Conservation (phyloP, 805 yeast genomes). For the Candida qinlingensis region DNA sequence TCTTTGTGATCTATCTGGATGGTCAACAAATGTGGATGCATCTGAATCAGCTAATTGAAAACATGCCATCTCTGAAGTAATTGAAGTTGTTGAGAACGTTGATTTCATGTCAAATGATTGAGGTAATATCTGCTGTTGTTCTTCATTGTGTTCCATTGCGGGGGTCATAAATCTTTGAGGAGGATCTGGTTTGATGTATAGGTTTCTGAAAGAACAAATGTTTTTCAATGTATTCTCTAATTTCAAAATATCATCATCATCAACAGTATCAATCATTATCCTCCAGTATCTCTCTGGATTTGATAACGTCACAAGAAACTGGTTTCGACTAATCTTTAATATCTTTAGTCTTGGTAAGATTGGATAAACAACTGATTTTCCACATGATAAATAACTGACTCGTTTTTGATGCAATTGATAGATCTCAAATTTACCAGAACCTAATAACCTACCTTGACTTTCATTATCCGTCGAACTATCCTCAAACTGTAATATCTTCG, state of each 20-base stretch:
- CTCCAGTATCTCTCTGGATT: constrained; percentile 80
- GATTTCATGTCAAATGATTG: constrained; percentile 7
- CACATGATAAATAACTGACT: constrained; percentile 61
- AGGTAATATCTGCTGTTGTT: background rate
- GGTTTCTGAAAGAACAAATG: constrained; percentile 38
- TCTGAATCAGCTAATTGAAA: constrained; percentile 25
- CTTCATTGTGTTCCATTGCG: background rate
- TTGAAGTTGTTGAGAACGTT: constrained; percentile 23
- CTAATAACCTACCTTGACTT: constrained; percentile 42
- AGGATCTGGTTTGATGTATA: constrained; percentile 21
- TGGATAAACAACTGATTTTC: constrained; percentile 58
- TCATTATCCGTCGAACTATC: constrained; percentile 12
- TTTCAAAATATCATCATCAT: constrained; percentile 11
- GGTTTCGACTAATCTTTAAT: constrained; percentile 40
- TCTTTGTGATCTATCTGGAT: background rate
- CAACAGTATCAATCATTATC: constrained; percentile 29
- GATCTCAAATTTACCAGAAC: constrained; percentile 55
- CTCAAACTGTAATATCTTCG: constrained; percentile 23
- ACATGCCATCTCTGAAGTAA: constrained; percentile 32
- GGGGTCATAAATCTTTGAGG: background rate
- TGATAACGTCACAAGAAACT: constrained; percentile 57
- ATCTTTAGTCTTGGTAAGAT: constrained; percentile 60
- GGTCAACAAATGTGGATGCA: constrained; percentile 38
- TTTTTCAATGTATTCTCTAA: constrained; percentile 26
- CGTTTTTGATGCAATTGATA: constrained; percentile 53